A percentile compares a stretch with the other conserved stretches of the same genome.
Conservation (phyloP, 768 basidiomycete species). For the Lactifluus volemus region DNA sequence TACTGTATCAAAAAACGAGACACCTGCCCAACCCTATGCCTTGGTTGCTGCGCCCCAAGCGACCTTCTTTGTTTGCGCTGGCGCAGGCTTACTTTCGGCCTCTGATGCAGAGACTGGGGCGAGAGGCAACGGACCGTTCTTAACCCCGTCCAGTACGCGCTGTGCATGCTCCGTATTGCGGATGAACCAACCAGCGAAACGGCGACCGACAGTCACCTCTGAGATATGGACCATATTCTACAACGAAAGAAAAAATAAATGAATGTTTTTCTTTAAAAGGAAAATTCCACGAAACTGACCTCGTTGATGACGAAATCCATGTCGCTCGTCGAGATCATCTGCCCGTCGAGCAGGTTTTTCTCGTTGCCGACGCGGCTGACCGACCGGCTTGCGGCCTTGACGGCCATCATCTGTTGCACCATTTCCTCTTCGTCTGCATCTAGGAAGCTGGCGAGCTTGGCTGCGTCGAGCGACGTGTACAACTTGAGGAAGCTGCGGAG, state of each 20-base stretch:
- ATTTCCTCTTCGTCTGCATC: conserved; percentile 91
- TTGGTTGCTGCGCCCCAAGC: conserved; percentile 11
- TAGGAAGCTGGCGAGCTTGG: conserved; percentile 87
- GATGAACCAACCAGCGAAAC: conserved; percentile 97
- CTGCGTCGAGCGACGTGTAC: conserved; percentile 88
- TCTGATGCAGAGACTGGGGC: conserved; percentile 3
- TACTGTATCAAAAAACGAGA: background rate
- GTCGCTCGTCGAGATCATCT: conserved; percentile 85
- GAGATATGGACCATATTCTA: conserved; percentile 97
- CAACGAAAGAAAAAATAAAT: background rate
- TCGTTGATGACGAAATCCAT: conserved; percentile 93
- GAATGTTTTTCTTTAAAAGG: background rate
- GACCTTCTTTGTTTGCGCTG: conserved; percentile 15
- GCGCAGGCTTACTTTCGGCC: conserved; percentile 8
- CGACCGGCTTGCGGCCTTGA: conserved; percentile 83
- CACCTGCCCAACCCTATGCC: background rate
- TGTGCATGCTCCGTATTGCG: conserved; percentile 90
- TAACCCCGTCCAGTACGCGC: conserved; percentile 75
- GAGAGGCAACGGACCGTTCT: conserved; percentile 42
- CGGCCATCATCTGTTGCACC: conserved; percentile 93
- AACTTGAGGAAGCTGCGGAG: conserved; percentile 89
- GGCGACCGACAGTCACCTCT: conserved; percentile 86
- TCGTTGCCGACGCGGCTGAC: conserved; percentile 45
- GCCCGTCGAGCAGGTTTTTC: conserved; percentile 67
- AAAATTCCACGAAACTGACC: conserved; percentile 32